A percentile compares a stretch with the other conserved stretches of the same genome.
Evolutionary conservation across 2,329 filamentous ascomycete species (phyloP).

Genomic region (Ophiostoma sp.): DNA sequence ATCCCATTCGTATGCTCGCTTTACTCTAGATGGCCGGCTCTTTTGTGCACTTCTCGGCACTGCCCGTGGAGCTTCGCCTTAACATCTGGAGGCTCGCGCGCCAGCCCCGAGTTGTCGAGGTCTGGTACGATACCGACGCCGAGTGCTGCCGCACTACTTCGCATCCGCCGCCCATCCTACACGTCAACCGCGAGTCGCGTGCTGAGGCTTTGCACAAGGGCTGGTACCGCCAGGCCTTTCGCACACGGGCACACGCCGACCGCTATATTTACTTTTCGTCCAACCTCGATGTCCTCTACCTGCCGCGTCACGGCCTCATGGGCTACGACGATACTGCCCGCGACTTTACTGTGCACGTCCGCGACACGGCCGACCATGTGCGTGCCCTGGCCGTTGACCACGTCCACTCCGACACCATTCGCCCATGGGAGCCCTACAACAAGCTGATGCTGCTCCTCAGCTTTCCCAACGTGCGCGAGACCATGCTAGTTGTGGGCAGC

Average conservation of each 20-base stretch:
- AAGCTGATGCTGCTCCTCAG: constrained; percentile 43
- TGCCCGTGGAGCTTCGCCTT: constrained; percentile 39
- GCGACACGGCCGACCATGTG: constrained; percentile 34
- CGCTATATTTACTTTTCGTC: constrained; percentile 38
- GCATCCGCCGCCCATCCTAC: constrained; percentile 38
- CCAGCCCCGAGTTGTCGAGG: constrained; percentile 37
- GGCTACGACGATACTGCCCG: constrained; percentile 40
- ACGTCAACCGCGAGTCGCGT: constrained; percentile 40
- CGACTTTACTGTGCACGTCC: constrained; percentile 38
- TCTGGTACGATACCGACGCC: constrained; percentile 35
- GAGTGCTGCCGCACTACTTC: constrained; percentile 38
- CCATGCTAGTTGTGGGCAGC: constrained; percentile 35
- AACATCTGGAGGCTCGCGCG: constrained; percentile 39
- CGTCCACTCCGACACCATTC: constrained; percentile 39
- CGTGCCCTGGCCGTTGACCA: constrained; percentile 43
- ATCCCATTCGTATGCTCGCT: too few relatives aligned
- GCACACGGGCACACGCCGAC: constrained; percentile 32
- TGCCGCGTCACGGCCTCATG: constrained; percentile 37
- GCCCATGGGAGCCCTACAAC: constrained; percentile 49
- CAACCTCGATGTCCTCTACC: constrained; percentile 36
- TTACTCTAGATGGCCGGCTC: constrained; percentile 8
- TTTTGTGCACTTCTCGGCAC: constrained; percentile 33
- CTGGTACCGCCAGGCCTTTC: constrained; percentile 36
- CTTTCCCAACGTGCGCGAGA: constrained; percentile 38
- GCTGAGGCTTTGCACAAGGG: constrained; percentile 35